Evolutionary conservation across 2,329 filamentous ascomycete species (phyloP).

Genomic region (Grosmannia huntii): DNA sequence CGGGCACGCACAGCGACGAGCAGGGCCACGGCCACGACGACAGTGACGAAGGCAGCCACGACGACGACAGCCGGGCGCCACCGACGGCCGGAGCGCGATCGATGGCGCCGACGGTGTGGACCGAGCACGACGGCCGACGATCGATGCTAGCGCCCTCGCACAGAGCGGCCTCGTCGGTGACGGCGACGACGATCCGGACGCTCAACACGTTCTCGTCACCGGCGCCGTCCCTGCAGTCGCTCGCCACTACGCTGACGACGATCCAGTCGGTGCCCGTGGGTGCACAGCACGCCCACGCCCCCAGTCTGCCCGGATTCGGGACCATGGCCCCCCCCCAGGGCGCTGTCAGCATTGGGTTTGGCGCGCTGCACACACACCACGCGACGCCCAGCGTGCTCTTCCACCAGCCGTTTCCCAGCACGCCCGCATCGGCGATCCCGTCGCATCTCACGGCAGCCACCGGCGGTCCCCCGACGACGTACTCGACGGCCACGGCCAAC

Average conservation of each 20-base stretch:
- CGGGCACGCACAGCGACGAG: not conserved
- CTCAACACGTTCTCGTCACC: conserved; percentile 70
- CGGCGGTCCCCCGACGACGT: conserved; percentile 50
- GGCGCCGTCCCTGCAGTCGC: conserved; percentile 64
- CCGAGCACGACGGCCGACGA: conserved; percentile 61
- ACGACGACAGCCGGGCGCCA: conserved; percentile 41
- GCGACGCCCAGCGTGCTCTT: conserved; percentile 33
- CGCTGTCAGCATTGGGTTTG: not conserved
- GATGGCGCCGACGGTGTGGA: conserved; percentile 68
- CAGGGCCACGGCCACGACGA: not conserved
- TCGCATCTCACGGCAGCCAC: conserved; percentile 44
- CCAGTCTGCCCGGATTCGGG: not conserved
- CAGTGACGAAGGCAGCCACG: not conserved
- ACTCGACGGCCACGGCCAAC: conserved; percentile 67
- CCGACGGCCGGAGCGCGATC: conserved; percentile 57
- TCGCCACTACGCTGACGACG: conserved; percentile 75
- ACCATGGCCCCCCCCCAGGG: conserved; percentile 9
- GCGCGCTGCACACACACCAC: not conserved
- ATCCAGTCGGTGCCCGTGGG: conserved; percentile 60
- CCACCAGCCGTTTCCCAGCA: conserved; percentile 51
- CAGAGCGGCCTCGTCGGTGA: conserved; percentile 41
- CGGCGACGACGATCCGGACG: conserved; percentile 69
- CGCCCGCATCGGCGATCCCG: conserved; percentile 60
- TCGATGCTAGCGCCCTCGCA: conserved; percentile 71
- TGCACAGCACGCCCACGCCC: conserved; percentile 19